A percentile compares a stretch with the other conserved stretches of the same genome.
Evolutionary conservation across 169 alveolate genomes (phyloP).

Genomic region (Blepharisma undulans): DNA sequence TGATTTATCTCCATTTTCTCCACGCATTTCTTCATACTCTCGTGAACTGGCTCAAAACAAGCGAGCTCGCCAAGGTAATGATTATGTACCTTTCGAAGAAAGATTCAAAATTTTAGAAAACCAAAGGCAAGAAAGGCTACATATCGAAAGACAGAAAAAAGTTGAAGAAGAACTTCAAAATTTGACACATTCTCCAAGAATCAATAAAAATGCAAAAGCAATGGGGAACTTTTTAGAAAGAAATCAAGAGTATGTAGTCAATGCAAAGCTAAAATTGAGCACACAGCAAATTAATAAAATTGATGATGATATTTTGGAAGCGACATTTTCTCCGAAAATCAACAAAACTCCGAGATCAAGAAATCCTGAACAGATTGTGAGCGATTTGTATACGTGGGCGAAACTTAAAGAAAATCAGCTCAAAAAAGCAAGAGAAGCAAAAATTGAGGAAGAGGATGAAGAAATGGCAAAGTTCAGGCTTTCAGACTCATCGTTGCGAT

Average conservation of each 20-base stretch:
- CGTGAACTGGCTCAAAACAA: background rate
- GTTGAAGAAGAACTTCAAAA: background rate
- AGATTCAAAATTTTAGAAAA: slow-evolving; percentile 11
- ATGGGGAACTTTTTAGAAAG: background rate
- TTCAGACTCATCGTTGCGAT: background rate
- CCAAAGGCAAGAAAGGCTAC: background rate
- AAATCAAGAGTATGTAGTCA: background rate
- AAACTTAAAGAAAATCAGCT: slow-evolving; percentile 24
- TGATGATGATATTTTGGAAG: background rate
- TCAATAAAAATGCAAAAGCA: background rate
- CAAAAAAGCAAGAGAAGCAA: background rate
- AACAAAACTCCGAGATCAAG: background rate
- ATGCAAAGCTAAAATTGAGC: background rate
- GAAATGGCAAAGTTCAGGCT: background rate
- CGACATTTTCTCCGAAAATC: background rate
- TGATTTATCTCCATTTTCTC: background rate
- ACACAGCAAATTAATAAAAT: background rate
- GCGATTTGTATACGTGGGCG: slow-evolving; percentile 3
- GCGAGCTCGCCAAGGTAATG: background rate
- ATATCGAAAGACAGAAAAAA: background rate
- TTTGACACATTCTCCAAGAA: background rate
- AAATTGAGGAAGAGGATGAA: background rate
- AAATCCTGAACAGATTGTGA: background rate
- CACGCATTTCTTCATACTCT: slow-evolving; percentile 6
- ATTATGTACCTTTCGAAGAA: background rate